A percentile compares a stretch with the other conserved stretches of the same genome.
Conservation (phyloP, 1,139 yeast species). For the Arxiozyma heterogenica region DNA sequence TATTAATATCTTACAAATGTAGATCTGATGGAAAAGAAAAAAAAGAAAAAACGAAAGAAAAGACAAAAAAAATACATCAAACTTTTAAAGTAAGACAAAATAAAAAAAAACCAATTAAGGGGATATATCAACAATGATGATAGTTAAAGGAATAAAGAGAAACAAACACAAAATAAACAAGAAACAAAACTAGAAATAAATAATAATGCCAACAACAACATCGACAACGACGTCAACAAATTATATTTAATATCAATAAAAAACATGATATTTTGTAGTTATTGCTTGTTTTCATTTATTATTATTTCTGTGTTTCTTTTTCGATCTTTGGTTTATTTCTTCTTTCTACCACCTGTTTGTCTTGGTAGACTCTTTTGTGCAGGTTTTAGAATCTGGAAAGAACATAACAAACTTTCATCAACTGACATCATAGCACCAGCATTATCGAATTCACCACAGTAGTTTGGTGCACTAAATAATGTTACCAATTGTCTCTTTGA, state of each 20-base stretch:
- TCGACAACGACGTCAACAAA: too few relatives aligned
- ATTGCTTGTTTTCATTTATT: too few relatives aligned
- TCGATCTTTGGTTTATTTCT: constrained; percentile 10
- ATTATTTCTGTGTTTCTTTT: neutral
- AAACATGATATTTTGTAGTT: too few relatives aligned
- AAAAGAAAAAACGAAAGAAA: too few relatives aligned
- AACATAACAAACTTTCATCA: constrained; percentile 88
- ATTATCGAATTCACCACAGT: constrained; percentile 97
- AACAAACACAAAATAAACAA: neutral
- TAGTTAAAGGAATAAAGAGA: neutral
- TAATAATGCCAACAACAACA: too few relatives aligned
- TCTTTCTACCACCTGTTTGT: constrained; percentile 30
- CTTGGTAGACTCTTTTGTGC: constrained; percentile 62
- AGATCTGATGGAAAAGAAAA: neutral
- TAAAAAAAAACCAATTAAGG: too few relatives aligned
- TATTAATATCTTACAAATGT: too few relatives aligned
- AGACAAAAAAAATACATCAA: neutral
- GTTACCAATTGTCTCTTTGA: constrained; percentile 93
- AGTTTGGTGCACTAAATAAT: constrained; percentile 90
- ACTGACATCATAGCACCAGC: constrained; percentile 99
- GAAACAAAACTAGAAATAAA: too few relatives aligned
- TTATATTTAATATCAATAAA: too few relatives aligned
- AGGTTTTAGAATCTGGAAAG: constrained; percentile 95
- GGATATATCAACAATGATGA: too few relatives aligned
- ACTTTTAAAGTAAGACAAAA: neutral